phyloP scores from a whole-genome alignment of 176 grass and related monocot species.

The Lolium rigidum region DNA sequence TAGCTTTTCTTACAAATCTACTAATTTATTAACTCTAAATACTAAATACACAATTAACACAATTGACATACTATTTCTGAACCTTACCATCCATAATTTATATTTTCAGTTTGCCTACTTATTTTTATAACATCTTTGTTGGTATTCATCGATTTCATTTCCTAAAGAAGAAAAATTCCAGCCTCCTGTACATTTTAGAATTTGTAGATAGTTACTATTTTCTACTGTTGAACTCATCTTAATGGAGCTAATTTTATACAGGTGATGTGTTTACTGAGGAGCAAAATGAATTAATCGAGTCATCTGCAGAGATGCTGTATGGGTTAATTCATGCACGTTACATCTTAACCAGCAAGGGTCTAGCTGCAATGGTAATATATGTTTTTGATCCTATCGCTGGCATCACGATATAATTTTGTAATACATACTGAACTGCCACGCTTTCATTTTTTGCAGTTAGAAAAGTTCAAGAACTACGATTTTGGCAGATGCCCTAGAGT shows the following conservation, averaged over 20 bases:
- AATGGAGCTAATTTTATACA: slow-evolving; percentile 38
- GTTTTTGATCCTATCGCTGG: slow-evolving; percentile 24
- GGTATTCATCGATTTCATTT: slow-evolving; percentile 35
- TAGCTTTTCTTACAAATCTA: slow-evolving; percentile 30
- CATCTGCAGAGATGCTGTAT: slow-evolving; percentile 97
- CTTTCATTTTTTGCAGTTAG: slow-evolving; percentile 63
- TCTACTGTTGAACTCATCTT: slow-evolving; percentile 27
- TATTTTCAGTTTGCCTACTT: slow-evolving; percentile 12
- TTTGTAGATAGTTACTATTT: slow-evolving; percentile 19
- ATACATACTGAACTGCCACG: slow-evolving; percentile 17
- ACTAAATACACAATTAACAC: background rate
- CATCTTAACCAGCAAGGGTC: slow-evolving; percentile 92
- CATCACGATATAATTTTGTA: slow-evolving; percentile 25
- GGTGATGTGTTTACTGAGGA: slow-evolving; percentile 96
- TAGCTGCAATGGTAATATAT: slow-evolving; percentile 88
- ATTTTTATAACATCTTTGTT: slow-evolving; percentile 32
- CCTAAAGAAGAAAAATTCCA: slow-evolving; percentile 21
- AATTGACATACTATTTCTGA: slow-evolving; percentile 21
- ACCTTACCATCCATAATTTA: slow-evolving; percentile 2
- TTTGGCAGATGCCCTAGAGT: slow-evolving; percentile 98
- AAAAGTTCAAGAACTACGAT: slow-evolving; percentile 98
- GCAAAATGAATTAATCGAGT: slow-evolving; percentile 94
- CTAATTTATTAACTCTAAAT: background rate
- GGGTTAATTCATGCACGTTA: slow-evolving; percentile 95
- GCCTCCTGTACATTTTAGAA: slow-evolving; percentile 23